Conservation (phyloP, 805 yeast species). For the Sugiyamaella marilandica region DNA sequence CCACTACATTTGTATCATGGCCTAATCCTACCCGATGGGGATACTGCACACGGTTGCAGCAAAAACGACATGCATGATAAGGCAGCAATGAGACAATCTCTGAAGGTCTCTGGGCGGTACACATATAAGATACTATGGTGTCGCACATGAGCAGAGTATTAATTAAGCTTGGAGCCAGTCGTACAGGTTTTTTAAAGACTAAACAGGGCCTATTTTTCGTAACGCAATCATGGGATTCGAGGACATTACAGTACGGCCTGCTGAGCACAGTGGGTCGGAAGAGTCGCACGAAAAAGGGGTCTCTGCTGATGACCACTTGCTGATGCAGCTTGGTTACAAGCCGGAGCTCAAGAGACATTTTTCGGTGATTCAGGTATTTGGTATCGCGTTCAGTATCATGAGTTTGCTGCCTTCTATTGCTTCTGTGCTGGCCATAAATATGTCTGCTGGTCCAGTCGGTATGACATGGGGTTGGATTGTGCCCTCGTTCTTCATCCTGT, state of each 20-base stretch:
- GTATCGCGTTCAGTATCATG: slow-evolving; percentile 70
- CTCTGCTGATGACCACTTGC: slow-evolving; percentile 28
- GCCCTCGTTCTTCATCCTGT: slow-evolving; percentile 50
- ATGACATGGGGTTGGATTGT: slow-evolving; percentile 72
- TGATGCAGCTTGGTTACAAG: slow-evolving; percentile 59
- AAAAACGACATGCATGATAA: not conserved
- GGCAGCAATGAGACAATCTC: not conserved
- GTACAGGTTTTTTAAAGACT: no score
- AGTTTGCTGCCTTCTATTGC: slow-evolving; percentile 58
- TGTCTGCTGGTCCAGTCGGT: slow-evolving; percentile 60
- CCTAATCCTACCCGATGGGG: not conserved
- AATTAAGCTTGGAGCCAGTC: no score
- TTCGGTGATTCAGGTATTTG: slow-evolving; percentile 59
- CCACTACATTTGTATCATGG: no score
- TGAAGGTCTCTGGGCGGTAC: no score
- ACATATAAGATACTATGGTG: no score
- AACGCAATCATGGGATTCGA: not conserved
- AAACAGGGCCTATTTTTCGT: not conserved
- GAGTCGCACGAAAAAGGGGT: not conserved
- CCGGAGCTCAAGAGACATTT: slow-evolving; percentile 62
- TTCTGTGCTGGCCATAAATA: slow-evolving; percentile 48
- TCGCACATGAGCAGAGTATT: no score
- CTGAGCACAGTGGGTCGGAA: not conserved
- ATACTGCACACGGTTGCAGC: not conserved
- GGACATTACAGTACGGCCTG: not conserved